Evolutionary conservation across 805 yeast genomes (phyloP).

Genomic region (Zygosaccharomyces pseudorouxii): DNA sequence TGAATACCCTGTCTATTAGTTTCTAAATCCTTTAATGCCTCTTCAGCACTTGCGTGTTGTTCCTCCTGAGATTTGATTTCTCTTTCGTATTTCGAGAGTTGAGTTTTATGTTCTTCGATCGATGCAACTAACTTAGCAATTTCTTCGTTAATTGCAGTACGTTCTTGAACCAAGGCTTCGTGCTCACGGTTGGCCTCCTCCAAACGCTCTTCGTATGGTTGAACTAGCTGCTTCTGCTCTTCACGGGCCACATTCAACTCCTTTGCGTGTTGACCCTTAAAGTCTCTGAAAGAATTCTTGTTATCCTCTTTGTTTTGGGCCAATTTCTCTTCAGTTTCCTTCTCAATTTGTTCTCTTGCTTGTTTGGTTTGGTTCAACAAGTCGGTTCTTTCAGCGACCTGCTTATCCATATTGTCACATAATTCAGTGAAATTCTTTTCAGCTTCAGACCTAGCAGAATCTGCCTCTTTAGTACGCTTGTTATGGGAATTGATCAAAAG

Average conservation of each 20-base stretch:
- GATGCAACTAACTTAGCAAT: constrained; percentile 39
- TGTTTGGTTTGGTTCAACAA: constrained; percentile 41
- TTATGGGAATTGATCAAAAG: constrained; percentile 40
- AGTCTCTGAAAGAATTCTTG: constrained; percentile 26
- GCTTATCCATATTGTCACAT: constrained; percentile 36
- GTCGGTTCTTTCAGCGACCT: constrained; percentile 34
- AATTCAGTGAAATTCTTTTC: constrained; percentile 32
- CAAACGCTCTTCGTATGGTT: constrained; percentile 41
- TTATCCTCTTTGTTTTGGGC: constrained; percentile 15
- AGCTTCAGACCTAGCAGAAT: constrained; percentile 42
- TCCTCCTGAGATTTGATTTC: constrained; percentile 31
- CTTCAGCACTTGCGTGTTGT: constrained; percentile 31
- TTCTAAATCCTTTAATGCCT: constrained; percentile 32
- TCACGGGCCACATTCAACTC: constrained; percentile 29
- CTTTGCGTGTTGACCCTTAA: constrained; percentile 29
- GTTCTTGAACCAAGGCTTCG: constrained; percentile 34
- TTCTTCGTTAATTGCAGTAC: constrained; percentile 37
- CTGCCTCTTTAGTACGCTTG: constrained; percentile 45
- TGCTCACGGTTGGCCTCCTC: constrained; percentile 39
- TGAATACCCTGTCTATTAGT: constrained; percentile 32
- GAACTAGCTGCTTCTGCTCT: constrained; percentile 38
- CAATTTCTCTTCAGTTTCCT: constrained; percentile 39
- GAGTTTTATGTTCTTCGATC: constrained; percentile 35
- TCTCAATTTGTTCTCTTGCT: constrained; percentile 36
- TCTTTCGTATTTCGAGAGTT: constrained; percentile 33